Percentiles rank a stretch among this genome's conserved stretches.
Evolutionary conservation across 2,329 filamentous ascomycete genomes (phyloP).

Genomic region (Colletotrichum navitas): DNA sequence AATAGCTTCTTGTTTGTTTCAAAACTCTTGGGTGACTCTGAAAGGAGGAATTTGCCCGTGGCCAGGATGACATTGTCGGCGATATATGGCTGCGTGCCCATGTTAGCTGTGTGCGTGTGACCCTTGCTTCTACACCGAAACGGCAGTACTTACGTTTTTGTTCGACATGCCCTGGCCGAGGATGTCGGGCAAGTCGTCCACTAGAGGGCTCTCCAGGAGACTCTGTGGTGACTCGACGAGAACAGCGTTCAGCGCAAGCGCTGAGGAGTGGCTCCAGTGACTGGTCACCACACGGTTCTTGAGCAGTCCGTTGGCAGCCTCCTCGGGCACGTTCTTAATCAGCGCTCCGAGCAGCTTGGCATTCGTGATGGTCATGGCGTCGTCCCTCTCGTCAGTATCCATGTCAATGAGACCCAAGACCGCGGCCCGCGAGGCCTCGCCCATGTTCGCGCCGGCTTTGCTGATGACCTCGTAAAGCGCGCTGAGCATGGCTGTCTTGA

Average conservation of each 20-base stretch:
- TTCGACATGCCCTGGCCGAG: constrained; percentile 84
- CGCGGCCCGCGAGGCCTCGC: constrained; percentile 86
- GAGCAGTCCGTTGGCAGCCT: constrained; percentile 70
- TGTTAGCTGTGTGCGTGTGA: constrained; percentile 42
- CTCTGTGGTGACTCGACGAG: constrained; percentile 82
- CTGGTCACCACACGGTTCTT: constrained; percentile 84
- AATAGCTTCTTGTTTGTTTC: constrained; percentile 85
- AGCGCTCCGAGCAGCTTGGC: constrained; percentile 91
- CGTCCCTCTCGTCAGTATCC: constrained; percentile 80
- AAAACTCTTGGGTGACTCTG: constrained; percentile 75
- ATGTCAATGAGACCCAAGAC: constrained; percentile 90
- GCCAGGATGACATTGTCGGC: constrained; percentile 91
- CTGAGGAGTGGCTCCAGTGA: constrained; percentile 81
- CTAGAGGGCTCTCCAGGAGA: constrained; percentile 74
- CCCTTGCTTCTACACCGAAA: neutral
- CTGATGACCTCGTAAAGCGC: constrained; percentile 96
- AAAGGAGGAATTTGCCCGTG: constrained; percentile 89
- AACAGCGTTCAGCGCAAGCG: constrained; percentile 90
- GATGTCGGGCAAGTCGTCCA: constrained; percentile 80
- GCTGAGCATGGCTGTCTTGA: constrained; percentile 96
- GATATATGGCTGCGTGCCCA: constrained; percentile 74
- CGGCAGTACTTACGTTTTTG: constrained; percentile 73
- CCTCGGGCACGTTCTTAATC: constrained; percentile 84
- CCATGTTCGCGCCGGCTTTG: constrained; percentile 96
- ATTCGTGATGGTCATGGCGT: constrained; percentile 87